A percentile compares a stretch with the other conserved stretches of the same genome.
These are phyloP conservation scores for Globisporangium emineosum DNA, from an alignment of 352 stramenopile genomes.

Conservation along the genomic window DNA sequence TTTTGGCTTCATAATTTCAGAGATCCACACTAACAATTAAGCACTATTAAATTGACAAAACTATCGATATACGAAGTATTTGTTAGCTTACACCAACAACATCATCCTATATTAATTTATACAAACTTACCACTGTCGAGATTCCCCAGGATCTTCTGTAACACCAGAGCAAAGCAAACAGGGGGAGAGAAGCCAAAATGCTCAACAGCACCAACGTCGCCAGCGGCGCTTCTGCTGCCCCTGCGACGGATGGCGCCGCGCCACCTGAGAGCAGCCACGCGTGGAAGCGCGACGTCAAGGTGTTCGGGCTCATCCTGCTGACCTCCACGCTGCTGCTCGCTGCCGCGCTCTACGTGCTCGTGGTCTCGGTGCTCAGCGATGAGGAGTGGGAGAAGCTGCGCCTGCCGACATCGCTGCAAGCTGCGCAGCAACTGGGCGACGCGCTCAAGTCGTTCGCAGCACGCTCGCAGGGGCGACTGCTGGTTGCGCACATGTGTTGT, in stretches of 20 bases:
- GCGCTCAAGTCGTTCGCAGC: constrained; percentile 54
- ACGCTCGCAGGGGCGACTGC: constrained; percentile 32
- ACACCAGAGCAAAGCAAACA: not conserved
- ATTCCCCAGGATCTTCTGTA: not conserved
- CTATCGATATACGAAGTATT: not conserved
- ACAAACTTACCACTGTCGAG: not conserved
- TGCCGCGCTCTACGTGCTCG: constrained; percentile 47
- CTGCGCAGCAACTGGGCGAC: constrained; percentile 62
- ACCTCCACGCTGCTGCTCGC: constrained; percentile 31
- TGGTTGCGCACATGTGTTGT: constrained; percentile 66
- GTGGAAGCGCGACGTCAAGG: constrained; percentile 54
- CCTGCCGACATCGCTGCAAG: constrained; percentile 56
- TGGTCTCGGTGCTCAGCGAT: constrained; percentile 49
- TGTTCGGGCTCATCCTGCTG: constrained; percentile 43
- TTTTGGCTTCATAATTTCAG: constrained; percentile 7
- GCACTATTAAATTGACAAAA: not conserved
- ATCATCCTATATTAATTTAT: not conserved
- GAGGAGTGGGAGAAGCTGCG: constrained; percentile 51
- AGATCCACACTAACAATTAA: not conserved
- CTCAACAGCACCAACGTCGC: constrained; percentile 5
- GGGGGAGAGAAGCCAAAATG: constrained; percentile 11
- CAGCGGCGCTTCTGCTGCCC: not conserved
- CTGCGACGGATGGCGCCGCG: not conserved
- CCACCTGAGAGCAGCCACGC: constrained; percentile 7
- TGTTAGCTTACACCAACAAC: not conserved